Evolutionary conservation across 2,329 filamentous ascomycete genomes (phyloP), one percentile per base, ranked within the genome.

Genomic region (Mollisiaceae sp.): DNA sequence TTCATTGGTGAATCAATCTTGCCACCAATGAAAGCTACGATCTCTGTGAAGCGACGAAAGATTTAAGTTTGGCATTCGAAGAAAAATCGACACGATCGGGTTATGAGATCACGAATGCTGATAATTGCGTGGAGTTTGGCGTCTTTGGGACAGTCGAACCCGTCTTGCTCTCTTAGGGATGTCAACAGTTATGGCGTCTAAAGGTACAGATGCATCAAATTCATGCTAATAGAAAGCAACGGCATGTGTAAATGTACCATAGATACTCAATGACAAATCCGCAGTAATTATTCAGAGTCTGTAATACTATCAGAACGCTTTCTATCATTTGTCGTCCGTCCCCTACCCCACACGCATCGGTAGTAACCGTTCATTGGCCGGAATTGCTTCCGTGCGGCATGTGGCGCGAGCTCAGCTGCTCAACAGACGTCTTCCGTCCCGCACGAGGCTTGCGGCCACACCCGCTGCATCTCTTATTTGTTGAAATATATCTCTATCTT

Each of bases 1-100:
- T 60, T 58, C 38, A 62, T 70, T 8, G 67, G 60, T 11, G 62
- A 52, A n/a, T 45, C 61, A 9, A 64, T 69, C 24, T 14, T 71
- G 8, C 69, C 67, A 5, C 69, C 69, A 18, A 67, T 65, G 65
- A 65, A 69, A 57, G 63, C 62, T 8, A 67, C 66, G 0, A 65
- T 71, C 43, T 66, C 64, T 1, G 52, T 71, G 8, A 60, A 50
- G 55, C 62, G 67, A 24, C 47, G 65, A 41, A 65, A 68, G 20
- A 9, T 27, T 18, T 52, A 32, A 32, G 27, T 6, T 3, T 32
- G 27, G 27, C 27, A 32, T 32, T 32, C 27, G 27, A 32, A 6
- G 27, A 32, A 32, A 6, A 32, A 32, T 32, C 27, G 27, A 32
- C 6, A 32, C 27, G 27, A 32, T 32, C 27, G 6, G 27, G 6